phyloP scores from a whole-genome alignment of 148 eudicot genomes.

The Rhododendron williamsianum region DNA sequence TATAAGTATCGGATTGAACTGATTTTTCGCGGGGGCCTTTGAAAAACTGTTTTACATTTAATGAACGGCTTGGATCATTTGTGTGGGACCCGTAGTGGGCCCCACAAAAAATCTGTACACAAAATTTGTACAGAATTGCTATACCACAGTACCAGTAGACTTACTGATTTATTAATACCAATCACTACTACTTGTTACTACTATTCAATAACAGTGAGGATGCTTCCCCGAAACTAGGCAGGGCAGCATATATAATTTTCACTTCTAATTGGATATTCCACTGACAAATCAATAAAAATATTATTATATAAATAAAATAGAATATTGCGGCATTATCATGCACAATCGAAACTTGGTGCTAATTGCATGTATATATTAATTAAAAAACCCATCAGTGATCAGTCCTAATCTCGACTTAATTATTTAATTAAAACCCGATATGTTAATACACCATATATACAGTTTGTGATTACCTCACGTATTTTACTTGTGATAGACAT shows the following conservation, averaged over 20 bases:
- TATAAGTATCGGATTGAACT: too few species aligned
- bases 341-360: neutral
- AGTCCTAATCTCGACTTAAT: slow-evolving; percentile 1
- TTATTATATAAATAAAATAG: neutral
- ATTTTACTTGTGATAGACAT: neutral
- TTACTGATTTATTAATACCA: too few species aligned
- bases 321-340: neutral
- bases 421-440: neutral
- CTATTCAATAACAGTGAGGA: neutral
- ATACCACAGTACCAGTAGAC: too few species aligned
- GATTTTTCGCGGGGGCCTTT: too few species aligned
- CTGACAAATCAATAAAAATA: neutral
- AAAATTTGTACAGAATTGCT: too few species aligned
- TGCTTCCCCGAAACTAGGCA: neutral
- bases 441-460: too few species aligned
- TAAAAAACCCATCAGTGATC: neutral
- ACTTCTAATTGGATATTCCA: neutral
- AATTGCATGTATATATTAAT: neutral
- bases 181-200: neutral
- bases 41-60: too few species aligned
- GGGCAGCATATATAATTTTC: neutral
- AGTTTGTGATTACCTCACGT: neutral
- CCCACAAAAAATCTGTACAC: too few species aligned
- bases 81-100: too few species aligned
- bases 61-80: too few species aligned